Evolutionary conservation across 2,329 filamentous ascomycete species (phyloP).

Genomic region (Neoarthrinium moseri): DNA sequence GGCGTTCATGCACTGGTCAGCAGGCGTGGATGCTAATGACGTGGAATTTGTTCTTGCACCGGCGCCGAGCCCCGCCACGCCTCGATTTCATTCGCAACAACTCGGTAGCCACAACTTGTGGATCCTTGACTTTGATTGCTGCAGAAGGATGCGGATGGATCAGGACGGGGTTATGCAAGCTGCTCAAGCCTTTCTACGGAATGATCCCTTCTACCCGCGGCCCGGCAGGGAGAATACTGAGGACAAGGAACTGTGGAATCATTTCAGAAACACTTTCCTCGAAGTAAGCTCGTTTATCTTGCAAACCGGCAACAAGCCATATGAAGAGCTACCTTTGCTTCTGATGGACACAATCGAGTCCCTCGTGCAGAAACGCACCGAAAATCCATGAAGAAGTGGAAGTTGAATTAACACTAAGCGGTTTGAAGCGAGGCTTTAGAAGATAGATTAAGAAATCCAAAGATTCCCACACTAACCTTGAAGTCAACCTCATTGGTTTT

Average conservation of each 20-base stretch:
- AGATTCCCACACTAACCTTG: no score
- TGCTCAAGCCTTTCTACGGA: constrained; percentile 42
- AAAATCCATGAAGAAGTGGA: no score
- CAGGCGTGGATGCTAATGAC: constrained; percentile 47
- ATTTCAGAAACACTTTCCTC: constrained; percentile 19
- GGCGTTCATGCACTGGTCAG: constrained; percentile 49
- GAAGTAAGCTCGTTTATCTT: constrained; percentile 7
- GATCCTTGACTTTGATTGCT: constrained; percentile 48
- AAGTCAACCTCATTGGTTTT: no score
- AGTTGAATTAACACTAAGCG: no score
- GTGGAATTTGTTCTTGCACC: constrained; percentile 53
- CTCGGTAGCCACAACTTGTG: constrained; percentile 26
- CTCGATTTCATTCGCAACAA: constrained; percentile 4
- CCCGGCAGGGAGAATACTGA: constrained; percentile 20
- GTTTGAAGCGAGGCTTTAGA: no score
- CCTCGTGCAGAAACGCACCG: background rate
- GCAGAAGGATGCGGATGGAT: constrained; percentile 32
- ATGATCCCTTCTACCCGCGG: constrained; percentile 51
- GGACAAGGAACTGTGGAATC: constrained; percentile 20
- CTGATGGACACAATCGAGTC: background rate
- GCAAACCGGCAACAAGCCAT: background rate
- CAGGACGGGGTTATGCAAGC: constrained; percentile 37
- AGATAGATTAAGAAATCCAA: no score
- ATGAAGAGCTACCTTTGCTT: background rate
- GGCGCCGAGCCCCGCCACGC: constrained; percentile 13